Percentiles rank a stretch among this genome's conserved stretches.
Evolutionary conservation across 1,139 yeast species (phyloP).

Genomic region (Debaryomycetaceae sp.): DNA sequence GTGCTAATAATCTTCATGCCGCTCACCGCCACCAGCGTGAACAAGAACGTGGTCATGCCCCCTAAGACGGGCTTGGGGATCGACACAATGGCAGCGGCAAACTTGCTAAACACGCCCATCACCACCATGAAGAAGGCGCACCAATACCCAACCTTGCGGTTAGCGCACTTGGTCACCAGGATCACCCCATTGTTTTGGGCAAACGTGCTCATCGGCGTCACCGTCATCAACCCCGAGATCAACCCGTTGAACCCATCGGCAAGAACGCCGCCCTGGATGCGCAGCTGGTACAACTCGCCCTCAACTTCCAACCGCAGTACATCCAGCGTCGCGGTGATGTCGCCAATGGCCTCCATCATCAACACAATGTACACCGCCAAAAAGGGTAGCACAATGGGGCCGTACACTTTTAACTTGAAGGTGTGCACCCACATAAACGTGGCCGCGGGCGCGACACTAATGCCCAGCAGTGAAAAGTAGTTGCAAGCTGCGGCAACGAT

Average conservation of each 20-base stretch:
- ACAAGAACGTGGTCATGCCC: conserved; percentile 88
- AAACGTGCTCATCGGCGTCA: conserved; percentile 83
- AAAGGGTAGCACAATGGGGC: conserved; percentile 79
- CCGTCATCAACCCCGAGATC: conserved; percentile 67
- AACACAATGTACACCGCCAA: conserved; percentile 74
- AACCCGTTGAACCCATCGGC: conserved; percentile 77
- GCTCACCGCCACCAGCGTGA: conserved; percentile 84
- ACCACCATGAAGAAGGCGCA: conserved; percentile 76
- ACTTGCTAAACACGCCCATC: conserved; percentile 85
- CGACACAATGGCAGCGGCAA: conserved; percentile 83
- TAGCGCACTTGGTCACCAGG: conserved; percentile 85
- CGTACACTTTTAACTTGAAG: conserved; percentile 68
- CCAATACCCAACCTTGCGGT: conserved; percentile 83
- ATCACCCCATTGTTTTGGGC: conserved; percentile 95
- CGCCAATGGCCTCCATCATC: conserved; percentile 92
- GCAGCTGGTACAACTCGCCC: conserved; percentile 73
- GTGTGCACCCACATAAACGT: conserved; percentile 88
- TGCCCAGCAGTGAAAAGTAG: conserved; percentile 54
- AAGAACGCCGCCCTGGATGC: conserved; percentile 88
- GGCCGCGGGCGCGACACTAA: conserved; percentile 73
- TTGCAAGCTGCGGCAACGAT: conserved; percentile 90
- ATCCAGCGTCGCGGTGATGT: conserved; percentile 87
- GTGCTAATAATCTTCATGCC: conserved; percentile 78
- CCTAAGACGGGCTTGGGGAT: conserved; percentile 85
- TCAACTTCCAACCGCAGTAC: conserved; percentile 81